Conservation (phyloP, 2,329 filamentous ascomycete genomes). For the Pseudonectria buxi region DNA sequence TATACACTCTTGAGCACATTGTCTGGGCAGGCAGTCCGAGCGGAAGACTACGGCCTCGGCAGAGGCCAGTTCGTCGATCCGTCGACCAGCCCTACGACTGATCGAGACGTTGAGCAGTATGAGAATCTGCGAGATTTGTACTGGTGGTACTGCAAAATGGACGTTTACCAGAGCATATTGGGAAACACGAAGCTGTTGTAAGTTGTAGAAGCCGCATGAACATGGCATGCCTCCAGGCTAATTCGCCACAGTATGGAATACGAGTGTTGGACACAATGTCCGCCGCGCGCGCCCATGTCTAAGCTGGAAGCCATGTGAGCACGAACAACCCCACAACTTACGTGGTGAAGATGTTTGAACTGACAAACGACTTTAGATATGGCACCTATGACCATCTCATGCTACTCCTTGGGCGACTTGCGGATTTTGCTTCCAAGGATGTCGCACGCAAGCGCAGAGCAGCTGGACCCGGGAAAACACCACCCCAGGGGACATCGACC, state of each 20-base stretch:
- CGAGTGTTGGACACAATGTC: constrained; percentile 75
- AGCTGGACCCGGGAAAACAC: constrained; percentile 26
- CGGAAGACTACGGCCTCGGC: constrained; percentile 32
- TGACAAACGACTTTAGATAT: constrained; percentile 49
- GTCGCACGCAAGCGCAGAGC: constrained; percentile 68
- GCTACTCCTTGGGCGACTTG: constrained; percentile 71
- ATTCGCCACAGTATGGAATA: constrained; percentile 61
- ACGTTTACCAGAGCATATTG: constrained; percentile 82
- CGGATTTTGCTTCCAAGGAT: constrained; percentile 73
- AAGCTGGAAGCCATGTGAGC: constrained; percentile 64
- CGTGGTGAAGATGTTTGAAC: neutral
- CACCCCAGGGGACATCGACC: constrained; percentile 17
- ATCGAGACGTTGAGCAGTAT: constrained; percentile 68
- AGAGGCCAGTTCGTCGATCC: constrained; percentile 22
- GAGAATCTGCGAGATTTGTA: constrained; percentile 79
- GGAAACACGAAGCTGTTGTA: constrained; percentile 82
- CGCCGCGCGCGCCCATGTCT: constrained; percentile 74
- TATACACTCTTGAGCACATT: constrained; percentile 35
- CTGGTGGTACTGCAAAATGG: constrained; percentile 96
- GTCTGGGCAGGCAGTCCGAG: constrained; percentile 32
- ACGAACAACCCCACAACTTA: neutral
- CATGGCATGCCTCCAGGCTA: constrained; percentile 7
- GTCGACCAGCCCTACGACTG: constrained; percentile 27
- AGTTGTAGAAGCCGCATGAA: constrained; percentile 31
- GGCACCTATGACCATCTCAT: constrained; percentile 86